Percentiles rank a stretch among this genome's conserved stretches.
Conservation (phyloP, 1,284 basidiomycete species). For the Sporisorium graminicola region DNA sequence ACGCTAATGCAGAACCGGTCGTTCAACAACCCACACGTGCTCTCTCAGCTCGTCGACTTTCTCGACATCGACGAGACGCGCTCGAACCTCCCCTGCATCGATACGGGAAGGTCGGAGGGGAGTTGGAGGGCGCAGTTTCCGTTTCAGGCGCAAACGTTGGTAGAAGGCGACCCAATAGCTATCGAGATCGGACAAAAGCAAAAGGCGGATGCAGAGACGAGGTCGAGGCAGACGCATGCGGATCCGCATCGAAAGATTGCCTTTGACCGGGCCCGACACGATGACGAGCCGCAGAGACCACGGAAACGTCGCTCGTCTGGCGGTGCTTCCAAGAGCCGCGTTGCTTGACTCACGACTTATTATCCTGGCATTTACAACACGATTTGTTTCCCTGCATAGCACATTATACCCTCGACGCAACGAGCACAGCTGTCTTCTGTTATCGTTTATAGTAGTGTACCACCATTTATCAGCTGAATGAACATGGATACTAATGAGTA, state of each 20-base stretch:
- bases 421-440: neutral
- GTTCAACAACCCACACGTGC: constrained; percentile 94
- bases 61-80: constrained; percentile 83
- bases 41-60: constrained; percentile 91
- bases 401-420: constrained; percentile 1
- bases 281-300: constrained; percentile 3
- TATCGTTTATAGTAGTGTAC: neutral
- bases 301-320: constrained; percentile 2
- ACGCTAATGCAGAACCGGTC: constrained; percentile 87
- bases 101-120: constrained; percentile 7
- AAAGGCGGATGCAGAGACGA: neutral
- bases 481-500: neutral
- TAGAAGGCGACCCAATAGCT: constrained; percentile 25
- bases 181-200: neutral
- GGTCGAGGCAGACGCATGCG: neutral
- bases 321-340: neutral
- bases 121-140: constrained; percentile 24
- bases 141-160: constrained; percentile 8
- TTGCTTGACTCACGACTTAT: neutral
- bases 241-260: constrained; percentile 5
- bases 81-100: constrained; percentile 30
- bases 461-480: neutral
- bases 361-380: neutral
- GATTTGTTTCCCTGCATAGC: neutral
- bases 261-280: neutral